A percentile compares a stretch with the other conserved stretches of the same genome.
phyloP scores from a whole-genome alignment of 176 grass and related monocot genomes.

The Tuctoria greenei region DNA sequence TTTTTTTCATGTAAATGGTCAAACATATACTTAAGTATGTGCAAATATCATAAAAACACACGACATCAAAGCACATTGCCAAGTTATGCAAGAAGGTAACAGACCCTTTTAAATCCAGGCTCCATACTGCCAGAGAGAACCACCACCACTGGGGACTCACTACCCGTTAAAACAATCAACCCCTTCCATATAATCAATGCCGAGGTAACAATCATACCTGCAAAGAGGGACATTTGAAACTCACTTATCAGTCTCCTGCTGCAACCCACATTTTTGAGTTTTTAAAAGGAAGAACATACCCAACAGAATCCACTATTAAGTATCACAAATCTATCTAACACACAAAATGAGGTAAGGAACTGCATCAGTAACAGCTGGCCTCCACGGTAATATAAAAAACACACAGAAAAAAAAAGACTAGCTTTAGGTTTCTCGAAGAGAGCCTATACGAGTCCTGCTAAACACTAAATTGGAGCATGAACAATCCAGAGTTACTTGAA shows the following conservation, averaged over 20 bases:
- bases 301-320: not conserved
- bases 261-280: not conserved
- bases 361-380: not conserved
- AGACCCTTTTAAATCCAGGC: constrained; percentile 71
- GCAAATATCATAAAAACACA: too few relatives aligned
- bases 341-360: not conserved
- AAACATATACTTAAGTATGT: too few relatives aligned
- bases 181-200: constrained; percentile 77
- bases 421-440: not conserved
- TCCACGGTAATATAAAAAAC: not conserved
- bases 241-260: not conserved
- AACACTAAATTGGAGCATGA: not conserved
- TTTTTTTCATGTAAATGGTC: too few relatives aligned
- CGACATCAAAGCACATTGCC: not conserved
- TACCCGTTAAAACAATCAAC: constrained; percentile 57
- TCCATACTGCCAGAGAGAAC: constrained; percentile 80
- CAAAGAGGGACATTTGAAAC: constrained; percentile 15
- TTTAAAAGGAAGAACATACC: not conserved
- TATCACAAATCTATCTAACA: not conserved
- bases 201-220: constrained; percentile 77
- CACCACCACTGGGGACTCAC: constrained; percentile 70
- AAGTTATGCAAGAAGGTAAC: constrained; percentile 7
- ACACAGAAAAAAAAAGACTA: not conserved
- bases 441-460: not conserved
- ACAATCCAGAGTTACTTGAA: not conserved